phyloP scores from a whole-genome alignment of 2,329 filamentous ascomycete species.

The Colletotrichum sp. region DNA sequence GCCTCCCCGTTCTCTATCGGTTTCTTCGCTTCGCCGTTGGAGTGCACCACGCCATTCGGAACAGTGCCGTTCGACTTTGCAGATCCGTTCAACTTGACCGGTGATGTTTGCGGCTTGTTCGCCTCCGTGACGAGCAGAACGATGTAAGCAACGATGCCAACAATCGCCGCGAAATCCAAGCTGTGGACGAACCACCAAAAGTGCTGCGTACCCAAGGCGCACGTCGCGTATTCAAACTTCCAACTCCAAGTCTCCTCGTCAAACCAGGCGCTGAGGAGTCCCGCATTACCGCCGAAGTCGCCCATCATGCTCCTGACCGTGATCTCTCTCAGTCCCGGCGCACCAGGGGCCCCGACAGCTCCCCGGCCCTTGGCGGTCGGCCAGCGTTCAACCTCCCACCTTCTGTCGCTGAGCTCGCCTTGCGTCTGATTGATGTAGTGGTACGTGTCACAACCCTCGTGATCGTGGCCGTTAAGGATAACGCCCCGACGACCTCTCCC shows the following conservation, averaged over 20 bases:
- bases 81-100: neutral
- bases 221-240: constrained; percentile 81
- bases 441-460: constrained; percentile 89
- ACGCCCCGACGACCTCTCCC: constrained; percentile 77
- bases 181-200: constrained; percentile 94
- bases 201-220: constrained; percentile 83
- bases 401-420: constrained; percentile 42
- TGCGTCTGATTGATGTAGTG: constrained; percentile 77
- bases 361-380: constrained; percentile 43
- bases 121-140: constrained; percentile 14
- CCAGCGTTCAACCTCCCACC: constrained; percentile 58
- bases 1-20: neutral
- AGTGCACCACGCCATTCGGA: neutral
- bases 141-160: constrained; percentile 32
- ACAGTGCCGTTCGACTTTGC: neutral
- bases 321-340: constrained; percentile 80
- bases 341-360: constrained; percentile 44
- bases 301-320: constrained; percentile 99
- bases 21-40: neutral
- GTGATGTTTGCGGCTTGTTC: neutral
- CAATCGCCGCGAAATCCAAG: constrained; percentile 60
- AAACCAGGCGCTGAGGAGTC: constrained; percentile 89
- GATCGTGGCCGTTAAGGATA: constrained; percentile 92
- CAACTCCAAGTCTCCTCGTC: constrained; percentile 75
- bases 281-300: constrained; percentile 89